These are phyloP conservation scores for Candida suzukii DNA, from an alignment of 805 yeast species.

Conservation along the genomic window DNA sequence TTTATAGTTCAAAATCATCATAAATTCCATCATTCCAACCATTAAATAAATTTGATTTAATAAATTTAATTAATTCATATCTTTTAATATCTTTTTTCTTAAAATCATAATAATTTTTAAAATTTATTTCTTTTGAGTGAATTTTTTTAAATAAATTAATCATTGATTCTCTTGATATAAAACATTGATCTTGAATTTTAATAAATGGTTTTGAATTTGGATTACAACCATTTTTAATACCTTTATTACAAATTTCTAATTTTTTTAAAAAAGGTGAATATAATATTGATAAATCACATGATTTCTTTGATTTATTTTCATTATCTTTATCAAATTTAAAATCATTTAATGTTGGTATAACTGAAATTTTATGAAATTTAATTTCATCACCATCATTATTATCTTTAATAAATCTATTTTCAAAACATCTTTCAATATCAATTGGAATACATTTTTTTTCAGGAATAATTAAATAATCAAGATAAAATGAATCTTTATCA, in stretches of 20 bases:
- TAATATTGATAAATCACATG: conserved; percentile 22
- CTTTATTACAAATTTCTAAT: conserved; percentile 43
- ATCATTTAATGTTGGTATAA: conserved; percentile 10
- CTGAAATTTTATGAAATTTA: conserved; percentile 4
- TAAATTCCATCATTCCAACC: conserved; percentile 7
- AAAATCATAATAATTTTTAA: conserved; percentile 6
- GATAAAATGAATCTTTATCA: conserved; percentile 24
- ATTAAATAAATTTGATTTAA: conserved; percentile 5
- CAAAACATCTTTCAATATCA: conserved; percentile 38
- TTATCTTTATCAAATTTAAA: conserved; percentile 5
- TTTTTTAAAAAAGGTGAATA: conserved; percentile 13
- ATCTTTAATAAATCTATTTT: conserved; percentile 10
- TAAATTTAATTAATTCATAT: conserved; percentile 1
- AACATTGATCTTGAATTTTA: conserved; percentile 28
- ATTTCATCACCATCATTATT: background rate
- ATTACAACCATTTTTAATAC: conserved; percentile 53
- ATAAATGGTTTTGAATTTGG: conserved; percentile 37
- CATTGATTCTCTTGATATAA: conserved; percentile 10
- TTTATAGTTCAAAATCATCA: conserved; percentile 8
- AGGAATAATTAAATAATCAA: conserved; percentile 47
- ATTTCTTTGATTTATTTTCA: conserved; percentile 3
- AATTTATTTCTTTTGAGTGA: background rate
- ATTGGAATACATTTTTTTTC: conserved; percentile 15
- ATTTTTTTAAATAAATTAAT: conserved; percentile 6
- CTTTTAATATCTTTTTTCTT: conserved; percentile 4